Evolutionary conservation across 805 yeast genomes (phyloP).

Genomic region (Ogataea nitratoaversa): DNA sequence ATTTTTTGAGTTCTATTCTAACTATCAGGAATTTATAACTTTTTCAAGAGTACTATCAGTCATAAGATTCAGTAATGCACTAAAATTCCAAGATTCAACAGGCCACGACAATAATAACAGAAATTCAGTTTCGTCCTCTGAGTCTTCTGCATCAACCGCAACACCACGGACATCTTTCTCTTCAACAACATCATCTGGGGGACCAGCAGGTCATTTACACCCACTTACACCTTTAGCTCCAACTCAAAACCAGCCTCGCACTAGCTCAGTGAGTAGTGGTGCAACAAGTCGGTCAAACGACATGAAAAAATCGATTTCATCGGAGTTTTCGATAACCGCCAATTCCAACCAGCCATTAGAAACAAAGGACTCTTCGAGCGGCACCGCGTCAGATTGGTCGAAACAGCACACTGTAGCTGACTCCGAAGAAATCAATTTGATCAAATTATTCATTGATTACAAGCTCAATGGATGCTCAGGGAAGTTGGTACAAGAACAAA

Average conservation of each 20-base stretch:
- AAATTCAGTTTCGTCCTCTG: neutral
- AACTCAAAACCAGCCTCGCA: neutral
- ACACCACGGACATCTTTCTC: constrained; percentile 1
- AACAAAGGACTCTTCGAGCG: no score
- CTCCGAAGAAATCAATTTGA: constrained; percentile 17
- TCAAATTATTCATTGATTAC: constrained; percentile 30
- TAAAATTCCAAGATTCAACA: constrained; percentile 5
- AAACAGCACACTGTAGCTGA: neutral
- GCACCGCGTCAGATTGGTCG: neutral
- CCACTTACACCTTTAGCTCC: neutral
- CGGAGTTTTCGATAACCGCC: no score
- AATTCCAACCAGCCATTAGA: no score
- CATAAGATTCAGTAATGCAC: constrained; percentile 13
- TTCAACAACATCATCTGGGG: neutral
- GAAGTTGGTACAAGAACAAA: constrained; percentile 13
- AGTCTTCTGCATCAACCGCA: neutral
- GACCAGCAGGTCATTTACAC: neutral
- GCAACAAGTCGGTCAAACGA: neutral
- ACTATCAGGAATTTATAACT: constrained; percentile 25
- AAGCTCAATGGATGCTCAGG: constrained; percentile 27
- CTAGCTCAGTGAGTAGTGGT: neutral
- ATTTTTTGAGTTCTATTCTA: constrained; percentile 28
- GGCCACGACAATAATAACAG: no score
- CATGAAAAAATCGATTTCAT: neutral
- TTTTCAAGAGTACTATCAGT: constrained; percentile 18